Base-by-base conservation (phyloP, 2,329 filamentous ascomycete genomes). In the Endoconidiophora polonica region DNA sequence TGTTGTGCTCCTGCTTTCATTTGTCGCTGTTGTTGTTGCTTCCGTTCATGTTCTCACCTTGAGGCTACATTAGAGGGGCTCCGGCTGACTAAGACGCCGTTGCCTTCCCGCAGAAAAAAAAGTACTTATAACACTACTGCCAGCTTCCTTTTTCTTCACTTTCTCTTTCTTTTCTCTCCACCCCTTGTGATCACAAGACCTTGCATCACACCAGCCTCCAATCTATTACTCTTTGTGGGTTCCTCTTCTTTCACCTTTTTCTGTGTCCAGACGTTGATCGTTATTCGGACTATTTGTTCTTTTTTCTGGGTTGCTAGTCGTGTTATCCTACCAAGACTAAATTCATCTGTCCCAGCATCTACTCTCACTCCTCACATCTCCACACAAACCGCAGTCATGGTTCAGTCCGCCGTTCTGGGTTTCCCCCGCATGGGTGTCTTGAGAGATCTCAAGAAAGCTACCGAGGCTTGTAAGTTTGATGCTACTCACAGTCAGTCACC, bases 361-460 rank as follows among this genome's bases (percentile, higher is more conserved):
- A 14, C 16, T 14, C 23, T n/a, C 22, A 29, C 29, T 41, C 38
- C 10, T 23, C 49, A 46, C 36, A 36, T 42, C 50, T 18, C 16
- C 16, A 18, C 50, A 57, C 56, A 57, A 57, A 63, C 62, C 62
- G 60, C 57, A 65, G 75, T 65, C 55, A 78, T 78, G 75, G 75
- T 78, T 66, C 72, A 77, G 64, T 78, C 75, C 58, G 72, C 91
- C 60, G 77, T 98, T 68, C 83, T 98, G 68, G 91, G 91, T 73
- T 98, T 98, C 79, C 91, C 91, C 68, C 90, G 91, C 66, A 95
- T 96, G 86, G 91, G 91, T 72, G 84, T 78, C 63, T 85, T 93
- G 72, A 87, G 91, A 81, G 91, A 98, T 77, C 81, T 98, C 68
- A 98, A 98, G 83, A 98, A 98, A 81, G 91, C 91, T 65, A 98